Percentiles rank a stretch among this genome's conserved stretches.
Evolutionary conservation across 768 basidiomycete species (phyloP).

Genomic region (Auriscalpium vulgare): DNA sequence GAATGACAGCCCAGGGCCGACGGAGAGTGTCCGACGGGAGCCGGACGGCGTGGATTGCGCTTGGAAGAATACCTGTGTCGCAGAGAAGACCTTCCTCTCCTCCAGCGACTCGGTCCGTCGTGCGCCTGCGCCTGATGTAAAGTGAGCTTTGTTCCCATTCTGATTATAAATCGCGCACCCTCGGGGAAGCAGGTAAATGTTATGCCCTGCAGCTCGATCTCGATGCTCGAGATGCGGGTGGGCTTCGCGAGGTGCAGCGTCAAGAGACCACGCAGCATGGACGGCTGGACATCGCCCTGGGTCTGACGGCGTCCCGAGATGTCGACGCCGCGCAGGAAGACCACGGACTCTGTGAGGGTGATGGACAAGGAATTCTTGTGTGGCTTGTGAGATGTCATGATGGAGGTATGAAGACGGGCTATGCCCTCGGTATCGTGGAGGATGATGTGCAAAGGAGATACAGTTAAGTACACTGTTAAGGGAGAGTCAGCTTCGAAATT

Average conservation of each 20-base stretch:
- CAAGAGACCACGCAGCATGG: slow-evolving; percentile 58
- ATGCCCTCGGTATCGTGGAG: not conserved
- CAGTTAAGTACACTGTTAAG: not conserved
- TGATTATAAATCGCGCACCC: slow-evolving; percentile 38
- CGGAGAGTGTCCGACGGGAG: slow-evolving; percentile 39
- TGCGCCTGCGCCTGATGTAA: slow-evolving; percentile 48
- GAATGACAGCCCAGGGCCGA: slow-evolving; percentile 44
- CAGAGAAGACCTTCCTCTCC: slow-evolving; percentile 65
- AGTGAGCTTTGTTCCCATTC: not conserved
- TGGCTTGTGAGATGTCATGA: slow-evolving; percentile 21
- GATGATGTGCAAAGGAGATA: not conserved
- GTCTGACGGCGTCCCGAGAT: slow-evolving; percentile 23
- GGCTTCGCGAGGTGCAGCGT: slow-evolving; percentile 64
- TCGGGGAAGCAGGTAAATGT: slow-evolving; percentile 76
- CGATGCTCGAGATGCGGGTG: slow-evolving; percentile 80
- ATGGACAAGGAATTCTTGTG: slow-evolving; percentile 30
- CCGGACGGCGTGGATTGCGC: slow-evolving; percentile 35
- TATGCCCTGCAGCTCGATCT: slow-evolving; percentile 68
- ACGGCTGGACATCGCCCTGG: slow-evolving; percentile 34
- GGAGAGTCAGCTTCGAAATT: too few species aligned
- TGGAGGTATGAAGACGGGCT: not conserved
- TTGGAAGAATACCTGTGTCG: slow-evolving; percentile 65
- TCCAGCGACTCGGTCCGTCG: slow-evolving; percentile 71
- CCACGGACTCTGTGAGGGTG: slow-evolving; percentile 48
- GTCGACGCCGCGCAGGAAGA: slow-evolving; percentile 40